Evolutionary conservation across 768 basidiomycete species (phyloP), one percentile per base, ranked within the genome.

Genomic region (Phanerochaete carnosa): DNA sequence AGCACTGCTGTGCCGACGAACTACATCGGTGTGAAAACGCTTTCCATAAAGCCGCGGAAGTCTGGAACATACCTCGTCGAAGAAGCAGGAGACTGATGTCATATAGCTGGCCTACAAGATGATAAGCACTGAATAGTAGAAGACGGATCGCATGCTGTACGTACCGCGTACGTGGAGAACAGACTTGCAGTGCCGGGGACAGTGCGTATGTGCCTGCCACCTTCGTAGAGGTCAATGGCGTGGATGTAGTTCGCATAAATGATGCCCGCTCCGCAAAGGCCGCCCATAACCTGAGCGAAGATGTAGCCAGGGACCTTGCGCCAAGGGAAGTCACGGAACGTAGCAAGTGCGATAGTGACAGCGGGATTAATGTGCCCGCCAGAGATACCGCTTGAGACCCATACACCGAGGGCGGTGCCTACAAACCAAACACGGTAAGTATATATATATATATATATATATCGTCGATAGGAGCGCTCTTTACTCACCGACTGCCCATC

Each of bases 291-390:
- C 69, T 90, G 89, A 0, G 86, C 81, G 52, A 84, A 67, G 49
- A 89, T 81, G 69, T 85, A 92, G 23, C 65, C 79, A 0, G 92
- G 92, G 0, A 92, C 92, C 69, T 93, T 93, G 64, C 79, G 80
- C 87, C 89, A 89, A 0, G 92, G 89, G 72, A 94, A 92, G 49
- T 79, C 80, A 63, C 91, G 84, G 71, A 85, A 85, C 2, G 83
- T 76, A 3, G 88, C 89, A 47, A 92, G 67, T 15, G 84, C 79
- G 53, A 94, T 72, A 19, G 92, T 94, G 26, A 92, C 74, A 2
- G 75, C 73, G 15, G 76, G 75, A 52, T 77, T 77, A 57, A 76
- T 70, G 60, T 92, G 89, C 29, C 88, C 89, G 6, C 87, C 89
- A 49, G 89, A 89, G 59, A 89, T 80, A 49, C 85, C 84, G 52